phyloP scores from a whole-genome alignment of 108 stramenopile genomes.

The Chaetoceros tenuissimus region DNA sequence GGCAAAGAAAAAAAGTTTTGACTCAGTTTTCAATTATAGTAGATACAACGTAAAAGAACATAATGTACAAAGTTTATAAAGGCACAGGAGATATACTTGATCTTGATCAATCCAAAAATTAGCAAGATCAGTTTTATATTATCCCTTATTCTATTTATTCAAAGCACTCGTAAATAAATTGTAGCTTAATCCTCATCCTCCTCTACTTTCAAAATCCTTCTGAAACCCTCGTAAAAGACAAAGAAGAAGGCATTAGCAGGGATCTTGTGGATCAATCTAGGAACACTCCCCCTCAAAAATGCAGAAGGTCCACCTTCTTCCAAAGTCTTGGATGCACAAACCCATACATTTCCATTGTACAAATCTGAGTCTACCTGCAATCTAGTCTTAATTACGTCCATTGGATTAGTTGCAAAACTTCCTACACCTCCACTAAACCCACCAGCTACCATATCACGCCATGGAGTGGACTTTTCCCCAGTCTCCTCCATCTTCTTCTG shows the following conservation, averaged over 20 bases:
- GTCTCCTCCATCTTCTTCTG: constrained; percentile 8
- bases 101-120: too few species aligned
- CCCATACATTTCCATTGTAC: constrained; percentile 56
- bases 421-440: constrained; percentile 88
- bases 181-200: constrained; percentile 25
- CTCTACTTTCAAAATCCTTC: constrained; percentile 56
- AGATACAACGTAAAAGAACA: too few species aligned
- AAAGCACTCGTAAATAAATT: too few species aligned
- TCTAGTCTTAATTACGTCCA: constrained; percentile 92
- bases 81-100: too few species aligned
- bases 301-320: constrained; percentile 68
- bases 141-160: too few species aligned
- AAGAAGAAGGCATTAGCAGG: constrained; percentile 95
- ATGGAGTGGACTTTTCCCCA: constrained; percentile 21
- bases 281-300: constrained; percentile 83
- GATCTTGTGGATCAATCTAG: constrained; percentile 89
- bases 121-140: too few species aligned
- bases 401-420: constrained; percentile 82
- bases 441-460: constrained; percentile 78
- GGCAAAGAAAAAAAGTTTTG: too few species aligned
- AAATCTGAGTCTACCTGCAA: constrained; percentile 63
- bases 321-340: constrained; percentile 38
- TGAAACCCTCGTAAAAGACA: constrained; percentile 90
- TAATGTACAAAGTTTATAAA: too few species aligned
- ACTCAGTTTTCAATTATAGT: too few species aligned